Conservation (phyloP, 129 eudicot genomes). For the Flaveria robusta region DNA sequence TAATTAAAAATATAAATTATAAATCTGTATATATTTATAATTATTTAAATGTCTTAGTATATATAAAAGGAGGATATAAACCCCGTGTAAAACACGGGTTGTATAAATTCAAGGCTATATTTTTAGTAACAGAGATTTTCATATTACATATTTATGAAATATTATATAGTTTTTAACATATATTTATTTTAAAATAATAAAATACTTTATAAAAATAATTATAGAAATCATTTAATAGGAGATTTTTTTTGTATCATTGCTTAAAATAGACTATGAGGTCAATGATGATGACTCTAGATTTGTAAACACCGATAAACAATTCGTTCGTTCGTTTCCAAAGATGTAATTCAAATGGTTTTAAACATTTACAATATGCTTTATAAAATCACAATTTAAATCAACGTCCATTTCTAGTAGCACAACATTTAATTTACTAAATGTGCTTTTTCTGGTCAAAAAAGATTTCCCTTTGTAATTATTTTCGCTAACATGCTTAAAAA, state of each 20-base stretch:
- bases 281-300: background rate
- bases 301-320: background rate
- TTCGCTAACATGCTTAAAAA: background rate
- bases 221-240: too few species aligned
- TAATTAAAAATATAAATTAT: too few species aligned
- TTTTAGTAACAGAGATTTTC: too few species aligned
- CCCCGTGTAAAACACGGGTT: too few species aligned
- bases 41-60: too few species aligned
- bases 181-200: too few species aligned
- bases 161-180: too few species aligned
- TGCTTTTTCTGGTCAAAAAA: background rate
- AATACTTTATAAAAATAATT: too few species aligned
- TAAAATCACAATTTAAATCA: background rate
- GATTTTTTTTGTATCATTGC: background rate
- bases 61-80: too few species aligned
- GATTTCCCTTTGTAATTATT: constrained; percentile 9
- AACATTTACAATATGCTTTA: background rate
- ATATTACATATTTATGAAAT: too few species aligned
- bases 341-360: background rate
- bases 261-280: background rate
- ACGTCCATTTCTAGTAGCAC: background rate
- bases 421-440: background rate
- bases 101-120: too few species aligned
- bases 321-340: background rate
- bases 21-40: too few species aligned